phyloP scores from a whole-genome alignment of 768 basidiomycete genomes.

The Xerocomellus intermedius region DNA sequence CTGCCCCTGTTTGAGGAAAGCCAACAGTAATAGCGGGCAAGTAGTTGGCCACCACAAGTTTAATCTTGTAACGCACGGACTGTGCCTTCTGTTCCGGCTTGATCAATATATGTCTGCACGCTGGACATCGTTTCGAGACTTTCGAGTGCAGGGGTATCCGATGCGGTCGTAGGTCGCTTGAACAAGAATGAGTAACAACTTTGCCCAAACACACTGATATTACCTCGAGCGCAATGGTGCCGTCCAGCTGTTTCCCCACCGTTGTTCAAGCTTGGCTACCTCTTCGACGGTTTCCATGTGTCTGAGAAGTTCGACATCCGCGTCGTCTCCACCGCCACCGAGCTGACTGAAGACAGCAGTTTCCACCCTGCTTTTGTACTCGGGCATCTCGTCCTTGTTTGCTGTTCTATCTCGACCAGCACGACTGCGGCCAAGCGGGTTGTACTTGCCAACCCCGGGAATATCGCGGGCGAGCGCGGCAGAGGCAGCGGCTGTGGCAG shows the following conservation, averaged over 20 bases:
- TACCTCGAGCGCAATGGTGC: constrained; percentile 64
- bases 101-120: constrained; percentile 94
- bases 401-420: constrained; percentile 57
- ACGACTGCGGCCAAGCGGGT: constrained; percentile 51
- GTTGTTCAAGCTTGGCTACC: constrained; percentile 70
- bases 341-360: constrained; percentile 51
- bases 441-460: constrained; percentile 78
- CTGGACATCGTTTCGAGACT: constrained; percentile 91
- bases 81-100: constrained; percentile 98
- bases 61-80: constrained; percentile 94
- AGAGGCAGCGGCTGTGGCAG: constrained; percentile 87
- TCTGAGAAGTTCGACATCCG: constrained; percentile 68
- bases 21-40: constrained; percentile 80
- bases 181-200: constrained; percentile 1
- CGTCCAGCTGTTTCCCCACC: constrained; percentile 82
- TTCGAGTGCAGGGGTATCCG: constrained; percentile 93
- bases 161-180: constrained; percentile 79
- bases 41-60: constrained; percentile 93
- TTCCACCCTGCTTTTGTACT: constrained; percentile 73
- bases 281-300: constrained; percentile 59
- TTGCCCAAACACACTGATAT: not conserved
- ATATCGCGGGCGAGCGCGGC: constrained; percentile 87
- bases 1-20: constrained; percentile 54
- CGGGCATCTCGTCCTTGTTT: constrained; percentile 75
- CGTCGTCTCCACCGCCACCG: constrained; percentile 61